A percentile compares a stretch with the other conserved stretches of the same genome.
phyloP scores from a whole-genome alignment of 1,284 basidiomycete species.

The Neotropicomus parvogracilis region DNA sequence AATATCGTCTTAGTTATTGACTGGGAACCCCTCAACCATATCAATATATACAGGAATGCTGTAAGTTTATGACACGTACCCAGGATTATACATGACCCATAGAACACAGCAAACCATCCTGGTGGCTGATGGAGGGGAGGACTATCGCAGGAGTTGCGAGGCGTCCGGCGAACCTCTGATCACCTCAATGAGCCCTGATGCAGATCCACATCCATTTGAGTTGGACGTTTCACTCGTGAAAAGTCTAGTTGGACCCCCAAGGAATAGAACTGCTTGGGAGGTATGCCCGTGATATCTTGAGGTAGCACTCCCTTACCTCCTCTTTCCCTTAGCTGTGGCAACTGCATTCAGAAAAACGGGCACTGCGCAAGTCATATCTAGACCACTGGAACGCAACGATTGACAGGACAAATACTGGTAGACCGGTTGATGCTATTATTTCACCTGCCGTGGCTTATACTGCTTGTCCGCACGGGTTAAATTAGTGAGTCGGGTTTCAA shows the following conservation, averaged over 20 bases:
- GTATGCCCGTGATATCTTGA: conserved; percentile 8
- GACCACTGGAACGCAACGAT: conserved; percentile 56
- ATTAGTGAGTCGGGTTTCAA: conserved; percentile 36
- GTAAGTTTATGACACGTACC: conserved; percentile 23
- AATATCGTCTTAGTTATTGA: conserved; percentile 32
- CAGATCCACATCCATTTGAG: conserved; percentile 27
- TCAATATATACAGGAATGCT: conserved; percentile 36
- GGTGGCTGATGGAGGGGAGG: conserved; percentile 38
- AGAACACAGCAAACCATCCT: conserved; percentile 17
- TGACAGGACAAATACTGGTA: conserved; percentile 49
- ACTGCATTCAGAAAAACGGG: conserved; percentile 45
- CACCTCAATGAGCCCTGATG: conserved; percentile 43
- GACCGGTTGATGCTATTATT: conserved; percentile 66
- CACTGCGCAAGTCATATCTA: conserved; percentile 50
- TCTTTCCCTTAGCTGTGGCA: conserved; percentile 49
- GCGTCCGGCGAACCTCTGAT: conserved; percentile 52
- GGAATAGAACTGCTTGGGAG: conserved; percentile 24
- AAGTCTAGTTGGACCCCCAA: conserved; percentile 23
- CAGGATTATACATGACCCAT: background rate
- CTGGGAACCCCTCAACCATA: conserved; percentile 45
- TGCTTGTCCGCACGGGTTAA: conserved; percentile 55
- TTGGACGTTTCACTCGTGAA: conserved; percentile 24
- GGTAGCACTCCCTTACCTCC: conserved; percentile 17
- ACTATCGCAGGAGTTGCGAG: conserved; percentile 40
- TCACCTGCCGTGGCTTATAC: conserved; percentile 51